Base-by-base conservation (phyloP, 495 filamentous ascomycete genomes). In the Astrocystis sublimbata region DNA sequence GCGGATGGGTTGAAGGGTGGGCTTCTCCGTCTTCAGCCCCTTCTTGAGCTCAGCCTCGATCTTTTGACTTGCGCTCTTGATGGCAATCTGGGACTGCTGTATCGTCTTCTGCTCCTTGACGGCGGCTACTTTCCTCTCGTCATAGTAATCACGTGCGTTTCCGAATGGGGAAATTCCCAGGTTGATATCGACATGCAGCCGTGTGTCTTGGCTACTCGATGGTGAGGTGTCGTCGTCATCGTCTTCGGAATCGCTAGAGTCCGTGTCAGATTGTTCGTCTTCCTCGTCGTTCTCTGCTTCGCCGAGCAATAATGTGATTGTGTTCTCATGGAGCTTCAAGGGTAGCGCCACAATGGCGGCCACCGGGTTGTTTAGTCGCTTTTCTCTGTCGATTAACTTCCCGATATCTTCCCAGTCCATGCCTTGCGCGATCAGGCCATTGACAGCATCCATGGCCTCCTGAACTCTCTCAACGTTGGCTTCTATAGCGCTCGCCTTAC, bases 351-450 rank as follows among this genome's bases (percentile, higher is more conserved):
- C 96, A 19, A 91, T 87, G 64, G 89, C 81, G 6, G 94, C 94
- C 19, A 97, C 92, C 0, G 90, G 85, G 65, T 98, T 98, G 13
- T 87, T 80, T 58, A 87, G 80, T 54, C 76, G 82, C 67, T 96
- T 88, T 71, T 98, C 93, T 68, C 89, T 82, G 68, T 97, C 91
- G 46, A 98, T 89, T 64, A 98, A 78, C 28, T 86, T 87, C 8
- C 87, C 92, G 68, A 97, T 90, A 57, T 96, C 89, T 9, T 89
- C 86, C 94, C 94, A 98, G 66, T 98, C 94, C 93, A 97, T 97
- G 6, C 92, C 93, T 68, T 97, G 92, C 7, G 85, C 85, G 38
- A 98, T 83, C 15, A 98, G 77, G 0, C 89, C 90, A 68, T 97
- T 98, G 17, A 98, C 85, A 5, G 93, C 92, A 64, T 89, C 88